Percentiles rank a stretch among this genome's conserved stretches.
These are phyloP conservation scores for Zasmidium angulare DNA, from an alignment of 2,329 filamentous ascomycete species.

Conservation along the genomic window DNA sequence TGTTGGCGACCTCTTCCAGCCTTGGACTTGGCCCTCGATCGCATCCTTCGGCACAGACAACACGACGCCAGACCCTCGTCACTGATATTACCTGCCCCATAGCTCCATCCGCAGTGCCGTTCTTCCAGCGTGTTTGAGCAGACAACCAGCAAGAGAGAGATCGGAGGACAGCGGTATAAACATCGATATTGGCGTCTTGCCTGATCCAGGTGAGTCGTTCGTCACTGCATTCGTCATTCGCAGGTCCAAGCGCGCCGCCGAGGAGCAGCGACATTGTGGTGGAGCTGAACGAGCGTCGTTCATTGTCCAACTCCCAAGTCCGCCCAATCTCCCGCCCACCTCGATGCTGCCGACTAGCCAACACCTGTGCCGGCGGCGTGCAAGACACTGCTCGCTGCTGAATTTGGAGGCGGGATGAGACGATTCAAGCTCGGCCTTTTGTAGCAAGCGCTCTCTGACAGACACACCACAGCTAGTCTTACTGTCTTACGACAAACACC, in stretches of 20 bases:
- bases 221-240: neutral
- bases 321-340: neutral
- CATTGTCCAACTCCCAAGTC: neutral
- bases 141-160: neutral
- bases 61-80: neutral
- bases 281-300: neutral
- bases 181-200: neutral
- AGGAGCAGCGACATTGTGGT: constrained; percentile 1
- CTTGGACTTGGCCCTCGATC: neutral
- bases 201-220: neutral
- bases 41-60: neutral
- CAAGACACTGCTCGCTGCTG: neutral
- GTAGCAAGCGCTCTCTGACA: neutral
- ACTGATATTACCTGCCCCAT: neutral
- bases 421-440: constrained; percentile 1
- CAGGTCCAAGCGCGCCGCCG: neutral
- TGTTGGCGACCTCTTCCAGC: neutral
- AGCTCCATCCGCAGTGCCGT: neutral
- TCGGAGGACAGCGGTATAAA: neutral
- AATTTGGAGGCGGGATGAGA: neutral
- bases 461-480: neutral
- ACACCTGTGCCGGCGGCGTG: neutral
- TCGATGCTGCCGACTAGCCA: neutral
- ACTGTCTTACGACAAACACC: neutral
- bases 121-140: too few species aligned